A percentile compares a stretch with the other conserved stretches of the same genome.
These are phyloP conservation scores for Kodamaea arcana DNA, from an alignment of 1,139 yeast species.

Conservation along the genomic window DNA sequence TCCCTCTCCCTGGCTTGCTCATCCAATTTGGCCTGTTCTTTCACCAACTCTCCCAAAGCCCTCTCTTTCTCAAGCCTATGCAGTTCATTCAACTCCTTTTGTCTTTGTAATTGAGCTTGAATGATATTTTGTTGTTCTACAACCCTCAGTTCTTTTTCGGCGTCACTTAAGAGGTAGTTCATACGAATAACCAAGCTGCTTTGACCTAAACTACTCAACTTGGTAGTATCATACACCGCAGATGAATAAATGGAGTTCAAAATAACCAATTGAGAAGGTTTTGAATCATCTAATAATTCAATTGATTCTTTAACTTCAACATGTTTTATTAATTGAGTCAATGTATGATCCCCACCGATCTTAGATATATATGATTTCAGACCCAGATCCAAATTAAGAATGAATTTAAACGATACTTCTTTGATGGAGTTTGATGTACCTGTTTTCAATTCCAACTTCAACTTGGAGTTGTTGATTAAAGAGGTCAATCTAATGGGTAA, in stretches of 20 bases:
- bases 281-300: slow-evolving; percentile 4
- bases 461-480: slow-evolving; percentile 29
- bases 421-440: slow-evolving; percentile 8
- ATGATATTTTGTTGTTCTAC: slow-evolving; percentile 20
- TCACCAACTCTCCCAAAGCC: slow-evolving; percentile 1
- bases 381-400: slow-evolving; percentile 7
- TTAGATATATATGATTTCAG: slow-evolving; percentile 9
- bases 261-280: slow-evolving; percentile 9
- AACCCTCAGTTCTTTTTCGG: slow-evolving; percentile 8
- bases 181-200: slow-evolving; percentile 20
- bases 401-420: slow-evolving; percentile 11
- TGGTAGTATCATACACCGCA: slow-evolving; percentile 5
- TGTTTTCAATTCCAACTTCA: slow-evolving; percentile 17
- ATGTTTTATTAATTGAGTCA: slow-evolving; percentile 8
- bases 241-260: slow-evolving; percentile 10
- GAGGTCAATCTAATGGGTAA: slow-evolving; percentile 33
- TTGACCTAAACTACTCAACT: slow-evolving; percentile 10
- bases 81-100: slow-evolving; percentile 10
- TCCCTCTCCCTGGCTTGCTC: slow-evolving; percentile 2
- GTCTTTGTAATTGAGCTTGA: slow-evolving; percentile 18
- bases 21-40: slow-evolving; percentile 3
- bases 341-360: slow-evolving; percentile 5
- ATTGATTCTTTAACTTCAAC: slow-evolving; percentile 7
- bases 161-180: slow-evolving; percentile 12
- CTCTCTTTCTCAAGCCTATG: slow-evolving; percentile 8